Conservation (phyloP, 305 asterid species). For the Fraxinus dipetala region DNA sequence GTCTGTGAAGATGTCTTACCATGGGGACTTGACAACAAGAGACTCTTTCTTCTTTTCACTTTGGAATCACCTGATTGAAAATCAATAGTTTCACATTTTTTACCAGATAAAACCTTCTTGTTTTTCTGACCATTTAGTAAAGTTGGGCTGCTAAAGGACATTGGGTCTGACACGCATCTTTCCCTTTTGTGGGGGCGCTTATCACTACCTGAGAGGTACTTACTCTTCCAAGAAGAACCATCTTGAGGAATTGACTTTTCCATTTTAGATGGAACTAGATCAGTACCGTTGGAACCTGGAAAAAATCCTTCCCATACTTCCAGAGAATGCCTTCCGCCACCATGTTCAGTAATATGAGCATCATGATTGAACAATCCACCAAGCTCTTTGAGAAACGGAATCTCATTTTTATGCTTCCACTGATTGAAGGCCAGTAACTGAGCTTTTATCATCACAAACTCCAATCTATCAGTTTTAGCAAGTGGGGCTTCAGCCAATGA, state of each 20-base stretch:
- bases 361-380: slow-evolving; percentile 33
- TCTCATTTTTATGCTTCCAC: slow-evolving; percentile 52
- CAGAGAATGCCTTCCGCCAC: slow-evolving; percentile 20
- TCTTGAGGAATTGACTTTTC: slow-evolving; percentile 28
- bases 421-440: slow-evolving; percentile 54
- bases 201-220: slow-evolving; percentile 23
- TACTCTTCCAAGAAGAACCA: slow-evolving; percentile 36
- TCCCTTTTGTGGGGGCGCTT: slow-evolving; percentile 30
- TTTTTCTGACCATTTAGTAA: slow-evolving; percentile 28
- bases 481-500: slow-evolving; percentile 47
- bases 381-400: slow-evolving; percentile 35
- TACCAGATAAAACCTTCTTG: slow-evolving; percentile 20
- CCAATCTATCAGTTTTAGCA: slow-evolving; percentile 37
- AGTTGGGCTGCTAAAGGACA: slow-evolving; percentile 34
- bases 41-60: slow-evolving; percentile 24
- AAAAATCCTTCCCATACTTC: slow-evolving; percentile 22
- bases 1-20: not conserved
- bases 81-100: slow-evolving; percentile 18
- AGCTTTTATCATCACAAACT: slow-evolving; percentile 40
- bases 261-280: slow-evolving; percentile 30
- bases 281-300: slow-evolving; percentile 24
- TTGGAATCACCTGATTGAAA: slow-evolving; percentile 16
- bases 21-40: not conserved
- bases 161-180: slow-evolving; percentile 32
- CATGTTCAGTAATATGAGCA: slow-evolving; percentile 23